These are phyloP conservation scores for Penicillium cinerascens DNA, from an alignment of 495 filamentous ascomycete genomes.

Conservation along the genomic window DNA sequence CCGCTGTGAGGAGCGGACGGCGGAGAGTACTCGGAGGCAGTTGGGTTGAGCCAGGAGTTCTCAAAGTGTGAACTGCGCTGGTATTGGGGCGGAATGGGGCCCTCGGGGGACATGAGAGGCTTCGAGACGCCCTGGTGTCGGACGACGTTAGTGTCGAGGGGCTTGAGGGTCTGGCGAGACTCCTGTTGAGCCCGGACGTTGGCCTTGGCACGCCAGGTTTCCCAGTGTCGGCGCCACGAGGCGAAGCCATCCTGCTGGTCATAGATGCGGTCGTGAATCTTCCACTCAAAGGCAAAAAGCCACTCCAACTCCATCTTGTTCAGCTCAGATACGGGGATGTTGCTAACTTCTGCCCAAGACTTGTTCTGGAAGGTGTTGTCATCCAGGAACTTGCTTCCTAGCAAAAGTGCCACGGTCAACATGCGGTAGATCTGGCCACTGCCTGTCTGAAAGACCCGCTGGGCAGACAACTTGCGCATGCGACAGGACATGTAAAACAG, in stretches of 20 bases:
- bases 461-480: slow-evolving; percentile 66
- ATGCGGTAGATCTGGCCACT: slow-evolving; percentile 84
- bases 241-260: slow-evolving; percentile 74
- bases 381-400: slow-evolving; percentile 97
- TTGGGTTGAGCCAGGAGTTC: slow-evolving; percentile 50
- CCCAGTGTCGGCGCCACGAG: slow-evolving; percentile 82
- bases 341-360: slow-evolving; percentile 97
- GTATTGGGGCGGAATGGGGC: slow-evolving; percentile 49
- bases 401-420: slow-evolving; percentile 80
- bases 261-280: slow-evolving; percentile 82
- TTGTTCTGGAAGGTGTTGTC: slow-evolving; percentile 99
- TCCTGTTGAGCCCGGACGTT: slow-evolving; percentile 49
- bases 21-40: slow-evolving; percentile 61
- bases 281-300: slow-evolving; percentile 80
- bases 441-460: slow-evolving; percentile 52
- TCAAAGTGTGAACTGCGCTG: slow-evolving; percentile 48
- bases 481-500: slow-evolving; percentile 85
- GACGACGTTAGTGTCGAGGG: slow-evolving; percentile 65
- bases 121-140: slow-evolving; percentile 44
- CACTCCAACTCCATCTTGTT: slow-evolving; percentile 91
- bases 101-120: slow-evolving; percentile 48
- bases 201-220: slow-evolving; percentile 67
- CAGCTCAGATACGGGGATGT: slow-evolving; percentile 80
- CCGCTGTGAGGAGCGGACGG: slow-evolving; percentile 67
- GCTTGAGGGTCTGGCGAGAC: slow-evolving; percentile 58